Base-by-base conservation (phyloP, 306 rosid genomes). In the Astragalus glycyphyllos region DNA sequence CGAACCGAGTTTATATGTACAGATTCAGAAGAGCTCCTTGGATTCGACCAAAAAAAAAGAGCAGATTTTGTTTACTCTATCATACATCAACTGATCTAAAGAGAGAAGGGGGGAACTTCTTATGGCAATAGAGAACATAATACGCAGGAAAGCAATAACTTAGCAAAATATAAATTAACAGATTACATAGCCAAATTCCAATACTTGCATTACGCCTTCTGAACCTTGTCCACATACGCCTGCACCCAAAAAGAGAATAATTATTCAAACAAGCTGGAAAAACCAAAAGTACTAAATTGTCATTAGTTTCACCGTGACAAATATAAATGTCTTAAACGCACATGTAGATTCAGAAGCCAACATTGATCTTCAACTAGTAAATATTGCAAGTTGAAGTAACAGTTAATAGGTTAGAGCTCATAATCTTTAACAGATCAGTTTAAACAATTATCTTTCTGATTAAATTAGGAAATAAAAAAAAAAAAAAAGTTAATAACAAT, bases 201-300 rank as follows among this genome's bases (percentile, higher is more conserved):
- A 47, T 12, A 50, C 46, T 76, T 77, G 78, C 59, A 69, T 74
- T 80, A 84, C n/a, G 79, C 80, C 87, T 90, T 90, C 72, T 84
- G 95, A 81, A 47, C 58, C 83, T 85, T 88, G 57, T 85, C 97
- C 75, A 90, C 89, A 62, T 88, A 90, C 51, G 95, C 97, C 97
- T 90, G 85, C 86, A 63, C 62, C 78, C 31, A 26, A 26, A 26
- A 78, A 69, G 63, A 12, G 64, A 14, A 48, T 50, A 73, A 47
- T 40, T 48, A 62, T 8, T 4, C 11, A 8, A 57, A 56, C 71
- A 59, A 14, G 50, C 14, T 59, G 41, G 11, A 38, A 61, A 54
- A 45, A 53, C 9, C 31, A 35, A 20, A 26, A 20, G 35, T 55
- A 26, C 58, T 54, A 37, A 65, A 45, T 11, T 23, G 20, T 26